Evolutionary conservation across 2,329 filamentous ascomycete genomes (phyloP).

Genomic region (Ophiocordyceps robertsii): DNA sequence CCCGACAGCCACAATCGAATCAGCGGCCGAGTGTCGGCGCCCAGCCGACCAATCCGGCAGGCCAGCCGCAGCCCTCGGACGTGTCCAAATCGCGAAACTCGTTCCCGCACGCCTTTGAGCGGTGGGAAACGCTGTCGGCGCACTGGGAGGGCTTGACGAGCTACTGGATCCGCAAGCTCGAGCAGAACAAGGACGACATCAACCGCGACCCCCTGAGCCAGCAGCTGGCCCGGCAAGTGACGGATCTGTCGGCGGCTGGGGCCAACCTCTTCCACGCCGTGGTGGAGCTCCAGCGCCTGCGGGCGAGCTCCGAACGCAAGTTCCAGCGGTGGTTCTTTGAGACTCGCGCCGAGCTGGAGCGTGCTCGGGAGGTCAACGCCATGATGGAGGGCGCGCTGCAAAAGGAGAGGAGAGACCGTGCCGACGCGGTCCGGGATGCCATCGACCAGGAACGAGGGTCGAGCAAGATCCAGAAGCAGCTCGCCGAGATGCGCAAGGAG

Average conservation of each 20-base stretch:
- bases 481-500: conserved; percentile 87
- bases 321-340: conserved; percentile 99
- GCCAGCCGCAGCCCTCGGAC: conserved; percentile 6
- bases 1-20: conserved; percentile 4
- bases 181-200: conserved; percentile 80
- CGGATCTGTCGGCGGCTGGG: conserved; percentile 90
- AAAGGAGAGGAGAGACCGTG: conserved; percentile 56
- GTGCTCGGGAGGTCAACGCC: conserved; percentile 67
- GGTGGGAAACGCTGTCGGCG: conserved; percentile 92
- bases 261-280: conserved; percentile 97
- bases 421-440: conserved; percentile 52
- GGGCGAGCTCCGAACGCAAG: conserved; percentile 90
- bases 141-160: conserved; percentile 97
- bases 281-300: conserved; percentile 84
- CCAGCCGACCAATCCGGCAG: conserved; percentile 8
- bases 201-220: conserved; percentile 70
- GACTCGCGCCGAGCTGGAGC: conserved; percentile 77
- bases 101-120: conserved; percentile 93
- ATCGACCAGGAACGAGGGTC: conserved; percentile 57
- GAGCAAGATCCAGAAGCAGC: conserved; percentile 62
- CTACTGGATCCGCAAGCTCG: conserved; percentile 89
- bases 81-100: conserved; percentile 43
- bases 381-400: conserved; percentile 66
- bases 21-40: conserved; percentile 5
- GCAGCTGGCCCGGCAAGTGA: conserved; percentile 86